Conservation (phyloP, 257 asterid species). For the Nicotiana sylvestris region DNA sequence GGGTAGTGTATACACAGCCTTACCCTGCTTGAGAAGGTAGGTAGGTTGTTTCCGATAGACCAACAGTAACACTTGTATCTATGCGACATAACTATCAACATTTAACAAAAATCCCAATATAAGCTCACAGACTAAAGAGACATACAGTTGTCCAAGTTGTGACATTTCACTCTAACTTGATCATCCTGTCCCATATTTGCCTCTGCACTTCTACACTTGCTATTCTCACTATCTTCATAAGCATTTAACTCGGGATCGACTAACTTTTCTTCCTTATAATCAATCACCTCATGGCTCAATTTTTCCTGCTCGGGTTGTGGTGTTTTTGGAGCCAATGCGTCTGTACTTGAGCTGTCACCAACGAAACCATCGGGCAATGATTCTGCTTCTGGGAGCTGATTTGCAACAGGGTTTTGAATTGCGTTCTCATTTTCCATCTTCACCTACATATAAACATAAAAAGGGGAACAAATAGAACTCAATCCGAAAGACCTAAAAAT, state of each 20-base stretch:
- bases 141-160: conserved; percentile 23
- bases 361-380: conserved; percentile 96
- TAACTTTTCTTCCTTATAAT: conserved; percentile 70
- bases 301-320: conserved; percentile 22
- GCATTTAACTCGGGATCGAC: conserved; percentile 37
- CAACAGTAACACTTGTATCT: too few species aligned
- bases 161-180: background rate
- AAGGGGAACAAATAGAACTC: background rate
- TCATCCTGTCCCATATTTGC: conserved; percentile 11
- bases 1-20: too few species aligned
- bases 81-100: background rate
- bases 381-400: conserved; percentile 86
- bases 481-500: background rate
- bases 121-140: background rate
- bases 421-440: conserved; percentile 46
- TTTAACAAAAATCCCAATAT: background rate
- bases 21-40: too few species aligned
- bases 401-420: conserved; percentile 37
- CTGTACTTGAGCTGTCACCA: conserved; percentile 45
- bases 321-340: conserved; percentile 22
- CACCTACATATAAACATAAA: conserved; percentile 28
- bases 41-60: too few species aligned
- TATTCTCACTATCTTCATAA: conserved; percentile 21
- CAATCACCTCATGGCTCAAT: conserved; percentile 22
- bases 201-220: conserved; percentile 22